phyloP scores from a whole-genome alignment of 2,329 filamentous ascomycete species.

The Ascochyta fabae region DNA sequence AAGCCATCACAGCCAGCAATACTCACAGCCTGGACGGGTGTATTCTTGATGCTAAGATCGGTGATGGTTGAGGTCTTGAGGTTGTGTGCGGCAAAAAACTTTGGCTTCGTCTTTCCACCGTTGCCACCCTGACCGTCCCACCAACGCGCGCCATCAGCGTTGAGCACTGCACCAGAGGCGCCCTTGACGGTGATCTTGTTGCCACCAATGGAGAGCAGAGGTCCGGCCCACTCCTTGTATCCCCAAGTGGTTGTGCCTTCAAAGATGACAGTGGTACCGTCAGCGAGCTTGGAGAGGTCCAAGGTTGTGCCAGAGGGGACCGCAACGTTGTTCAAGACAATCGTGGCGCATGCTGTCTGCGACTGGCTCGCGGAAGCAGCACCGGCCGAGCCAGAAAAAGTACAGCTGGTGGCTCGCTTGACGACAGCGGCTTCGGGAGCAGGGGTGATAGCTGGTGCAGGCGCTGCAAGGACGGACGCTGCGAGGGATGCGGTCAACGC shows the following conservation, averaged over 20 bases:
- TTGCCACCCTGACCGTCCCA: conserved; percentile 57
- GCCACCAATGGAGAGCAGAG: conserved; percentile 66
- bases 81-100: conserved; percentile 63
- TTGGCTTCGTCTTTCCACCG: conserved; percentile 52
- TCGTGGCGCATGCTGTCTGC: conserved; percentile 61
- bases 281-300: conserved; percentile 60
- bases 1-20: conserved; percentile 54
- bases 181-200: conserved; percentile 65
- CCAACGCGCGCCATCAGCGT: conserved; percentile 63
- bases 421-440: conserved; percentile 22
- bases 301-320: conserved; percentile 66
- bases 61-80: conserved; percentile 59
- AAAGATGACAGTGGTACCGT: conserved; percentile 65
- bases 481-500: conserved; percentile 26
- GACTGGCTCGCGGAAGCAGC: conserved; percentile 55
- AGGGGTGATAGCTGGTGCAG: conserved; percentile 30
- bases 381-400: conserved; percentile 55
- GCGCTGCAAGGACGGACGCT: conserved; percentile 30
- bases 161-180: conserved; percentile 59
- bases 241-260: conserved; percentile 69
- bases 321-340: conserved; percentile 60
- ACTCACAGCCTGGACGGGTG: conserved; percentile 60
- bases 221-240: conserved; percentile 69
- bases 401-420: conserved; percentile 53
- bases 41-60: conserved; percentile 59